A percentile compares a stretch with the other conserved stretches of the same genome.
phyloP scores from a whole-genome alignment of 192 early-diverging fungal species.

The Mortierella hygrophila region DNA sequence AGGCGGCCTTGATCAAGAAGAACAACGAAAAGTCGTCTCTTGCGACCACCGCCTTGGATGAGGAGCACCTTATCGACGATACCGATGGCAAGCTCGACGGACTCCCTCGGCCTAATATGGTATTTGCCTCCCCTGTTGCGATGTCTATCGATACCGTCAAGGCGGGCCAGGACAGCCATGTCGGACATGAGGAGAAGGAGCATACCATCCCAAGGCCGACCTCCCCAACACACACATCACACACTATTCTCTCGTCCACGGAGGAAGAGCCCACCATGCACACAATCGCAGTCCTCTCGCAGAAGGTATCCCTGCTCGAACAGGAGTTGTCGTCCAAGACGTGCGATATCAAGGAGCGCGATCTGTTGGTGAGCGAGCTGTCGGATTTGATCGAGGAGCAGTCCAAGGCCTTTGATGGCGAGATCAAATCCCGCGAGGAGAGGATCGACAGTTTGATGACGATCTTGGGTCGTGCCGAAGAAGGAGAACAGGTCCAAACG shows the following conservation, averaged over 20 bases:
- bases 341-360: slow-evolving; percentile 46
- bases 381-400: slow-evolving; percentile 42
- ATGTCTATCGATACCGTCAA: background rate
- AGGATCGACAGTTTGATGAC: slow-evolving; percentile 28
- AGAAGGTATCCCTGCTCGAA: slow-evolving; percentile 45
- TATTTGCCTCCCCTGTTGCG: slow-evolving; percentile 14
- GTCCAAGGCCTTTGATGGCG: slow-evolving; percentile 23
- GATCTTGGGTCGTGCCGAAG: slow-evolving; percentile 25
- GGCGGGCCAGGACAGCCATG: background rate
- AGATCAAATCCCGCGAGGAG: slow-evolving; percentile 39
- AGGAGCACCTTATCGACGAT: slow-evolving; percentile 17
- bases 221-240: slow-evolving; percentile 27
- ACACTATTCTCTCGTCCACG: slow-evolving; percentile 25
- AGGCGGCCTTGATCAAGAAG: slow-evolving; percentile 21
- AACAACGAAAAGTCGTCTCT: slow-evolving; percentile 7
- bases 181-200: slow-evolving; percentile 10
- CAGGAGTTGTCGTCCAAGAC: slow-evolving; percentile 46
- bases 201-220: slow-evolving; percentile 10
- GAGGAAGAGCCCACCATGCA: slow-evolving; percentile 44
- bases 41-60: slow-evolving; percentile 26
- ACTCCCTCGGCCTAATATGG: slow-evolving; percentile 34
- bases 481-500: slow-evolving; percentile 36
- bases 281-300: slow-evolving; percentile 42
- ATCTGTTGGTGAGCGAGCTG: slow-evolving; percentile 46
- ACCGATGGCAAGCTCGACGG: background rate